Evolutionary conservation across 1,139 yeast genomes (phyloP), one percentile per base, ranked within the genome.

Genomic region (Candida glucosophila): DNA sequence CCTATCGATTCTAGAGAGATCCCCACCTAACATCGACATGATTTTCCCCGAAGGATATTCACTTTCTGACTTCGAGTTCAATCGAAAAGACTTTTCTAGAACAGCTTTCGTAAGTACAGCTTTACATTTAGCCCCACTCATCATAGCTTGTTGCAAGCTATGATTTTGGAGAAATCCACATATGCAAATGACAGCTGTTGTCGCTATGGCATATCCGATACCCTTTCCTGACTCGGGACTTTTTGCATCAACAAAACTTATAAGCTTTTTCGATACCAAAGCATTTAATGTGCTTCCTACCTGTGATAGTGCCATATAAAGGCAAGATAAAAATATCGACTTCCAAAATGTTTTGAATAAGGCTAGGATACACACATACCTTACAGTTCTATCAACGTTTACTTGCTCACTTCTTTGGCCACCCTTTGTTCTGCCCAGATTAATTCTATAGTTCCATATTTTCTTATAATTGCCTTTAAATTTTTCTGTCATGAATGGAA

Each of bases 41-140:
- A 85, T 65, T 35, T 68, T 70, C 32, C 92, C 81, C 14, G 71
- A 61, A 0, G 92, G 73, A 44, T 54, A 81, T 31, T 62, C 56
- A 39, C 71, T 70, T 29, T 69, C 66, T 3, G 90, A 69, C 30
- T 63, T 60, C n/a, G 74, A 69, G 35, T 73, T 68, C 9, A 85
- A 64, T 26, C 50, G 60, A 36, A 81, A 67, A 10, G 88, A 67
- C 46, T 85, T 85, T 31, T 68, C 67, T 32, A 81, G 56, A 8
- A 82, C 52, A 2, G 81, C 77, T 32, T 77, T 76, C 3, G 79
- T 75, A 24, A 82, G 49, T 2, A 79, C 68, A 1, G 82, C 71
- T 43, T 78, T 74, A 15, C 69, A 70, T 42, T 76, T 76, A 10
- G 78, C 79, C 36, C 92, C 94, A n/a, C 49, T 38, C 27, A 51